These are phyloP conservation scores for Xylaria acuta DNA, from an alignment of 495 filamentous ascomycete species.

Conservation along the genomic window DNA sequence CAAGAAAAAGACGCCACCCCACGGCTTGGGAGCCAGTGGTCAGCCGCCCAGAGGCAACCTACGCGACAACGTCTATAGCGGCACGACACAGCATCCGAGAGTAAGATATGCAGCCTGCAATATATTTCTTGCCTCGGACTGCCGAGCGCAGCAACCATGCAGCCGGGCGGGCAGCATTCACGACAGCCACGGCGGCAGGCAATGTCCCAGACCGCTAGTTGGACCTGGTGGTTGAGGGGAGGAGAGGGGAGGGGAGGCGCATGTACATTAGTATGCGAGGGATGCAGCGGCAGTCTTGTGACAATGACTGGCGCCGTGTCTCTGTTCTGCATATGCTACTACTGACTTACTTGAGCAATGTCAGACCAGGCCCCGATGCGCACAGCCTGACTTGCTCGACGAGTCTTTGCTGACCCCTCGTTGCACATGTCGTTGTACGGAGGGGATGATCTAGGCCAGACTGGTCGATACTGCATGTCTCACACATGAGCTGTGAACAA, in stretches of 20 bases:
- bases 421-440: not conserved
- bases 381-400: not conserved
- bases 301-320: conserved; percentile 3
- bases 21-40: not conserved
- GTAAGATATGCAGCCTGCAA: not conserved
- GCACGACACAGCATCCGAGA: not conserved
- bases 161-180: conserved; percentile 15
- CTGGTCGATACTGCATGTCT: not conserved
- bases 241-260: not conserved
- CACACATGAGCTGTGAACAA: not conserved
- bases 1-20: not conserved
- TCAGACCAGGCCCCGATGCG: not conserved
- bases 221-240: not conserved
- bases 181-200: conserved; percentile 7
- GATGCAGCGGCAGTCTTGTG: conserved; percentile 5
- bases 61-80: not conserved
- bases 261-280: conserved; percentile 18
- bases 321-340: conserved; percentile 6
- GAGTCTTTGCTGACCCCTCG: conserved; percentile 6
- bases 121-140: conserved; percentile 34
- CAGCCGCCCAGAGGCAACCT: not conserved
- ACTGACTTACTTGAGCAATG: not conserved
- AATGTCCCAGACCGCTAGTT: conserved; percentile 22
- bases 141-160: not conserved
- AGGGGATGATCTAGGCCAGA: not conserved